Base-by-base conservation (phyloP, 805 yeast genomes). In the Tetrapisispora iriomotensis region DNA sequence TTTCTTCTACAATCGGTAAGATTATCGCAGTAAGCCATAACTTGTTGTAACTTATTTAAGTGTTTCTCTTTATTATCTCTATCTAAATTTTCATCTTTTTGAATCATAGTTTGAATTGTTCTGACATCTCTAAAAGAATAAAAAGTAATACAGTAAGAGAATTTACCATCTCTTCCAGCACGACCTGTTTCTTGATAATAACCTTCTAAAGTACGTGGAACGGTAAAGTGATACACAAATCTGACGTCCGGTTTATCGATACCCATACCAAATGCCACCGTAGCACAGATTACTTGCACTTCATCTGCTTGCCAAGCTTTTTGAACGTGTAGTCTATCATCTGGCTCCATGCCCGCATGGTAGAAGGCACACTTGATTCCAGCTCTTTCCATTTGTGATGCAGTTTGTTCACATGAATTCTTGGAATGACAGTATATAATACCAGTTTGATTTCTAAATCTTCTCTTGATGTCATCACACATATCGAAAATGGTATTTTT, bases 251-350 rank as follows among this genome's bases (percentile, higher is more conserved):
- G 83, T 58, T 92, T 92, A 62, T 92, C 98, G 41, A 92, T 90
- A 35, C 98, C 98, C 98, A 92, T 92, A 21, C 98, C 98, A 69
- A 92, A 92, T 0, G 98, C 98, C 51, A 92, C 82, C 0, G 98
- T 92, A 0, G 98, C 98, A 65, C 96, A 90, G 12, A 92, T 87
- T 1, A 88, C 81, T 54, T 79, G 81, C 18, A 80, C 63, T 17
- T 61, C 57, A 40, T 82, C 80, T 1, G 63, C 55, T 58, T 92
- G 98, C 98, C 98, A 92, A 24, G 63, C 66, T 18, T 65, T 65
- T 60, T 92, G 98, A n/a, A 86, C 76, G 3, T 58, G 46, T 17
- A 74, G 62, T 43, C 97, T 68, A 23, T 80, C 86, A 12, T 82
- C 82, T 0, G 88, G 70, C 8, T 72, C 67, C 92, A 92, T 77